phyloP scores from a whole-genome alignment of 768 basidiomycete species.

The Rhizopogon vesiculosus region DNA sequence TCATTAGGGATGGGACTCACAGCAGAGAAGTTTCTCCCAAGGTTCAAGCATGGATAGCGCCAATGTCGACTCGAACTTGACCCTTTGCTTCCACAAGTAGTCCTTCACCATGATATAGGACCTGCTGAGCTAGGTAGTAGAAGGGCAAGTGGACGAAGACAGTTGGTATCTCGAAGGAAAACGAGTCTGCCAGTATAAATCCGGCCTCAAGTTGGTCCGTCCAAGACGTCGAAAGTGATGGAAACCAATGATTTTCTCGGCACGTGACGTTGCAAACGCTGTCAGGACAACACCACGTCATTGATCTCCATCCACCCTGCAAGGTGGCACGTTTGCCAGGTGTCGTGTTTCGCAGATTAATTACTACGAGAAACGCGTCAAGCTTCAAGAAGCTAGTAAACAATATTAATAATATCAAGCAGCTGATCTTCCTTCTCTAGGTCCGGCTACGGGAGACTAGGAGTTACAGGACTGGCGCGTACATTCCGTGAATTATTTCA shows the following conservation, averaged over 20 bases:
- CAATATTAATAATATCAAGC: too few relatives aligned
- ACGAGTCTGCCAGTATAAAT: not conserved
- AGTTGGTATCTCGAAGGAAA: not conserved
- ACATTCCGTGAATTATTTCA: too few relatives aligned
- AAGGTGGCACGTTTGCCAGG: too few relatives aligned
- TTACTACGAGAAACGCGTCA: too few relatives aligned
- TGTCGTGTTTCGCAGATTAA: too few relatives aligned
- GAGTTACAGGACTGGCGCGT: too few relatives aligned
- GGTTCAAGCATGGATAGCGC: conserved; percentile 61
- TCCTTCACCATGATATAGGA: conserved; percentile 24
- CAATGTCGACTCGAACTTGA: conserved; percentile 48
- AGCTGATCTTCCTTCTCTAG: too few relatives aligned
- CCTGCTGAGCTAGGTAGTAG: not conserved
- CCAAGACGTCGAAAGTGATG: conserved; percentile 1
- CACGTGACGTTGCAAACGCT: conserved; percentile 16
- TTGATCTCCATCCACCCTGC: too few relatives aligned
- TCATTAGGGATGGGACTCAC: conserved; percentile 33
- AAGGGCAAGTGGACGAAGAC: not conserved
- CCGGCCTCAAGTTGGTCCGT: not conserved
- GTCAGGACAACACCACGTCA: not conserved
- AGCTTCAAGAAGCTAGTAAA: too few relatives aligned
- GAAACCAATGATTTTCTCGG: conserved; percentile 10
- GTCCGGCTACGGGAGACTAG: too few relatives aligned
- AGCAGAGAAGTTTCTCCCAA: conserved; percentile 61
- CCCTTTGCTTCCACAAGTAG: conserved; percentile 26